A percentile compares a stretch with the other conserved stretches of the same genome.
Evolutionary conservation across 805 yeast species (phyloP).

Genomic region (Ogataea methylovora): DNA sequence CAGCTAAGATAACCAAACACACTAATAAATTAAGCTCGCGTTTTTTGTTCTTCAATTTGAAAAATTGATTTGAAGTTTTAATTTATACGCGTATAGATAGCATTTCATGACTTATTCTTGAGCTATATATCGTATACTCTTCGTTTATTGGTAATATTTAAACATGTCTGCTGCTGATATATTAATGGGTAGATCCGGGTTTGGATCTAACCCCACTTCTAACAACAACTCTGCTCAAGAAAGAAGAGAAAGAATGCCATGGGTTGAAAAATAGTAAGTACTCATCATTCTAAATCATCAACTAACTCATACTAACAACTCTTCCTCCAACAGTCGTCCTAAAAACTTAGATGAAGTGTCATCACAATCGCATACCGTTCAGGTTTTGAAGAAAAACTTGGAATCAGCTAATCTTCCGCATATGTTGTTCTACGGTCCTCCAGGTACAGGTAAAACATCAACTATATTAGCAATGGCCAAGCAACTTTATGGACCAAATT

Average conservation of each 20-base stretch:
- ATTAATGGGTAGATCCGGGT: conserved; percentile 10
- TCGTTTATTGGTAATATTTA: too few species aligned
- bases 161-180: conserved; percentile 15
- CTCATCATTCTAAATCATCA: not conserved
- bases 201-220: too few species aligned
- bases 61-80: too few species aligned
- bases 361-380: conserved; percentile 86
- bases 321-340: conserved; percentile 55
- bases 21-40: too few species aligned
- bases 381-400: conserved; percentile 71
- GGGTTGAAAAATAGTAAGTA: conserved; percentile 82
- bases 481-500: conserved; percentile 67
- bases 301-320: conserved; percentile 1
- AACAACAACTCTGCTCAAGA: conserved; percentile 20
- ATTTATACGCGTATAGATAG: too few species aligned
- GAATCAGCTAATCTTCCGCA: conserved; percentile 82
- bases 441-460: conserved; percentile 90
- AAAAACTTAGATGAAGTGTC: conserved; percentile 78
- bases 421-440: conserved; percentile 89
- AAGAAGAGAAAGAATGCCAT: conserved; percentile 54
- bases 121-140: too few species aligned
- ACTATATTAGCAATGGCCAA: conserved; percentile 78
- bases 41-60: too few species aligned
- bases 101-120: too few species aligned
- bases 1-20: too few species aligned